phyloP scores from a whole-genome alignment of 2,329 filamentous ascomycete genomes.

The Penicillium aurantiogriseum region DNA sequence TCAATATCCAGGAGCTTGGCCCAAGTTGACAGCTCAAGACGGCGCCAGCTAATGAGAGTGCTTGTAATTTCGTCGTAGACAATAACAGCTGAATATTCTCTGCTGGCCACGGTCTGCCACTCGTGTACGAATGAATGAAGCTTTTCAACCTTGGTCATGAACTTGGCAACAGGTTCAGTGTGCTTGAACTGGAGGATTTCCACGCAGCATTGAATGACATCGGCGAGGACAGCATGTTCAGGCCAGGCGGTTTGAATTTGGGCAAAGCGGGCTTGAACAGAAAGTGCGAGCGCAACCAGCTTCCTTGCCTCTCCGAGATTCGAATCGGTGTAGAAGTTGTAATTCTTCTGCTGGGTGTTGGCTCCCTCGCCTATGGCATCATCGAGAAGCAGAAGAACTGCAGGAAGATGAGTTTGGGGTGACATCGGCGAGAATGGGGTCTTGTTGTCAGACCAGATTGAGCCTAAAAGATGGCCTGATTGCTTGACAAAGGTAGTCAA shows the following conservation, averaged over 20 bases:
- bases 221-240: constrained; percentile 74
- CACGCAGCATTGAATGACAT: constrained; percentile 73
- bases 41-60: constrained; percentile 82
- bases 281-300: constrained; percentile 66
- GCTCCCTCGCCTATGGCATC: constrained; percentile 56
- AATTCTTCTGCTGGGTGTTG: constrained; percentile 49
- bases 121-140: constrained; percentile 82
- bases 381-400: constrained; percentile 64
- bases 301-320: constrained; percentile 75
- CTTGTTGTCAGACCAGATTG: constrained; percentile 30
- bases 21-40: constrained; percentile 90
- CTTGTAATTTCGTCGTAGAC: constrained; percentile 77
- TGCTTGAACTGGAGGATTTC: constrained; percentile 74
- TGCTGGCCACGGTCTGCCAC: constrained; percentile 92
- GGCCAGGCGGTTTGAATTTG: constrained; percentile 65
- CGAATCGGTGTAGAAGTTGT: constrained; percentile 87
- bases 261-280: constrained; percentile 69
- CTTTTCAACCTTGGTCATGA: constrained; percentile 83
- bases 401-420: constrained; percentile 61
- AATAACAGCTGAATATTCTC: constrained; percentile 65
- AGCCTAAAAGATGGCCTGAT: constrained; percentile 36
- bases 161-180: constrained; percentile 78
- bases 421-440: constrained; percentile 24
- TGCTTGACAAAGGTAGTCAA: constrained; percentile 38
- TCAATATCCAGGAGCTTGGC: constrained; percentile 84